These are phyloP conservation scores for Eremochloa ophiuroides DNA, from an alignment of 176 grass and related monocot genomes.

Conservation along the genomic window DNA sequence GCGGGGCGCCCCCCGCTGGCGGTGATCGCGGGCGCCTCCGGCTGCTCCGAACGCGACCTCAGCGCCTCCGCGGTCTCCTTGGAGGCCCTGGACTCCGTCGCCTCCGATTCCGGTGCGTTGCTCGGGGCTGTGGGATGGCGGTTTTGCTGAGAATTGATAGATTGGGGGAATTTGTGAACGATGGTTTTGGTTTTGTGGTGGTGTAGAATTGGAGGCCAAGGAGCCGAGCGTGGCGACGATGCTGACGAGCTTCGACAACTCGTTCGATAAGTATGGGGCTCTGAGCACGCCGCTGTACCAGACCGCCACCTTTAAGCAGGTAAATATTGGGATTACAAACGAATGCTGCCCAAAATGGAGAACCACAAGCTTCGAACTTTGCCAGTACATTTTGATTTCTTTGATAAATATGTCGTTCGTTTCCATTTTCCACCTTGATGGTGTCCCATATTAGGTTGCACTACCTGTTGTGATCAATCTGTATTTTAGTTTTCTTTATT, in stretches of 20 bases:
- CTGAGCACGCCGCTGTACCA: constrained; percentile 95
- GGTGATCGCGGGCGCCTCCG: constrained; percentile 17
- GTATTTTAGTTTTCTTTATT: not conserved
- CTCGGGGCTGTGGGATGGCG: not conserved
- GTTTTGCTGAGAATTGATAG: not conserved
- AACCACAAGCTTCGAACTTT: not conserved
- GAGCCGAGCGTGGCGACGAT: constrained; percentile 79
- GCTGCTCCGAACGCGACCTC: constrained; percentile 21
- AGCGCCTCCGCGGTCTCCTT: constrained; percentile 14
- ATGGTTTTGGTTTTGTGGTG: not conserved
- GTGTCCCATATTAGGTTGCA: not conserved
- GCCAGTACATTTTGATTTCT: not conserved
- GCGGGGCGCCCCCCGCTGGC: not conserved
- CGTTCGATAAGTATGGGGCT: constrained; percentile 77
- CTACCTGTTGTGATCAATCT: not conserved
- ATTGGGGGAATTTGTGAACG: not conserved
- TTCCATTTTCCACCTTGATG: not conserved
- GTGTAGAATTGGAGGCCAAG: constrained; percentile 44
- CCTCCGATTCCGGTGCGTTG: constrained; percentile 31
- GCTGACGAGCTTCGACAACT: constrained; percentile 77
- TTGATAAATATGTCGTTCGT: not conserved
- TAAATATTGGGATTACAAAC: constrained; percentile 5
- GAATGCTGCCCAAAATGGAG: not conserved
- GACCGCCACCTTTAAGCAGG: constrained; percentile 97
- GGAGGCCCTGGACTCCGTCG: not conserved